phyloP scores from a whole-genome alignment of 2,329 filamentous ascomycete genomes.

The Fusarium lateritium region DNA sequence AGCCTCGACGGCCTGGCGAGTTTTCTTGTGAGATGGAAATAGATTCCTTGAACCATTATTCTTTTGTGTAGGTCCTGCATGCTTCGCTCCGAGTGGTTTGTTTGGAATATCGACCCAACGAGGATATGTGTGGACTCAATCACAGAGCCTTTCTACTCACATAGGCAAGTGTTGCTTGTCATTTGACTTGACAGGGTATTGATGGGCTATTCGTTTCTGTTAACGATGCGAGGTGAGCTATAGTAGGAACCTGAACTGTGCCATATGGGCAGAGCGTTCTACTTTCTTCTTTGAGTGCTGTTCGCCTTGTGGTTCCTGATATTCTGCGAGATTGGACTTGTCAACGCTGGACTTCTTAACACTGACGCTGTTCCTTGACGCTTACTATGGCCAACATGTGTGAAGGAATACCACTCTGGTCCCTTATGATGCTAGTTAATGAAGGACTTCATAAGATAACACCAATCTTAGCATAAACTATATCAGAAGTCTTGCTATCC shows the following conservation, averaged over 20 bases:
- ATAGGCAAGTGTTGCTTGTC: neutral
- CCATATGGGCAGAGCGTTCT: neutral
- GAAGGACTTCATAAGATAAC: no score
- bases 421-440: no score
- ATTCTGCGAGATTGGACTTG: no score
- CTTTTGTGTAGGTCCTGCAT: neutral
- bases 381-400: no score
- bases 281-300: neutral
- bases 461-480: no score
- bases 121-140: neutral
- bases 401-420: no score
- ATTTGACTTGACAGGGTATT: neutral
- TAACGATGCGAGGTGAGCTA: neutral
- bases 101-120: neutral
- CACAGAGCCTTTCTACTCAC: neutral
- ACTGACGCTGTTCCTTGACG: no score
- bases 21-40: conserved; percentile 47
- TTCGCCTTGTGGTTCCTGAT: no score
- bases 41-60: conserved; percentile 37
- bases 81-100: neutral
- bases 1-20: conserved; percentile 40
- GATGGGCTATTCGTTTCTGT: neutral
- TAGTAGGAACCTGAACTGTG: no score
- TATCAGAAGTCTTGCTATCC: no score
- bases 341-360: no score